Conservation (phyloP, 306 rosid genomes). For the Castanospermum australe region DNA sequence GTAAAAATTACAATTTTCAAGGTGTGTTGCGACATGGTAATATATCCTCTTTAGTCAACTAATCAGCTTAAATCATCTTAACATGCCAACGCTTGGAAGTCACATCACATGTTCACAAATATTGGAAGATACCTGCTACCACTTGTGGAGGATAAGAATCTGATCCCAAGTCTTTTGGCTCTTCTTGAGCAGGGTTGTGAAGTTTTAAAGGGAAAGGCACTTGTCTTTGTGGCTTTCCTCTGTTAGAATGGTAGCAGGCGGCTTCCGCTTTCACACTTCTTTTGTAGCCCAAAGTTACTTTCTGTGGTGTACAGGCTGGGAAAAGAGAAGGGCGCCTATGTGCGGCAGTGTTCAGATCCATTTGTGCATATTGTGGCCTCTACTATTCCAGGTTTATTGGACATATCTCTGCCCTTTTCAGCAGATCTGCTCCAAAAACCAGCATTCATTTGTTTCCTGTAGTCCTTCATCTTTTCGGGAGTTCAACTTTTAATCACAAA, state of each 20-base stretch:
- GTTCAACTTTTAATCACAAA: constrained; percentile 80
- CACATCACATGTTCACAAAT: constrained; percentile 67
- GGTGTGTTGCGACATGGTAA: neutral
- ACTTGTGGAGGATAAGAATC: constrained; percentile 82
- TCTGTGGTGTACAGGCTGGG: constrained; percentile 86
- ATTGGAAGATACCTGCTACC: constrained; percentile 72
- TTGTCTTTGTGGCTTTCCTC: constrained; percentile 80
- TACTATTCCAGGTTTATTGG: constrained; percentile 74
- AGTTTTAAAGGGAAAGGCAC: constrained; percentile 87
- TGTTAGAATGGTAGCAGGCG: constrained; percentile 85
- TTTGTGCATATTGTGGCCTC: constrained; percentile 76
- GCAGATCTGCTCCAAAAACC: constrained; percentile 81
- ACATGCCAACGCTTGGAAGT: constrained; percentile 86
- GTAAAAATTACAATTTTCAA: neutral
- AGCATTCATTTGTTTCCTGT: constrained; percentile 85
- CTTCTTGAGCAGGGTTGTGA: constrained; percentile 92
- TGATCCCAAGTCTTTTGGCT: constrained; percentile 71
- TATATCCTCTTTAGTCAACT: constrained; percentile 1
- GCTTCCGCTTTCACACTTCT: constrained; percentile 90
- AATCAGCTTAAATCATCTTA: constrained; percentile 88
- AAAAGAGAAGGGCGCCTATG: constrained; percentile 82
- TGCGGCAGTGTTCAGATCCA: constrained; percentile 76
- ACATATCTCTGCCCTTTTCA: constrained; percentile 65
- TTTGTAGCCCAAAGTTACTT: constrained; percentile 83
- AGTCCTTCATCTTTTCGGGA: constrained; percentile 91